phyloP scores from a whole-genome alignment of 805 yeast species.

The Candida ipomoeae region DNA sequence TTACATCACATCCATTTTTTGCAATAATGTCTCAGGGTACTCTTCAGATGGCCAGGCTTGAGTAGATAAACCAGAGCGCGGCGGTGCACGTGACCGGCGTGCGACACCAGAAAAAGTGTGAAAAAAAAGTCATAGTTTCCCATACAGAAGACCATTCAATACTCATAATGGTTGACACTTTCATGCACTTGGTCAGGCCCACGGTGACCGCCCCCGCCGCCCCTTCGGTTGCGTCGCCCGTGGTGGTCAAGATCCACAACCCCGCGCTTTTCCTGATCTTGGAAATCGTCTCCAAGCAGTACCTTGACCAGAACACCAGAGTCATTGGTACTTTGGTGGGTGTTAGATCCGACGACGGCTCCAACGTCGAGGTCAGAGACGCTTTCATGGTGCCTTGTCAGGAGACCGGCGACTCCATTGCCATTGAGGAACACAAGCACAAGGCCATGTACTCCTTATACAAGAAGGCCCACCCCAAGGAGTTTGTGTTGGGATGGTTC shows the following conservation, averaged over 20 bases:
- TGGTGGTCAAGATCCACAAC: constrained; percentile 56
- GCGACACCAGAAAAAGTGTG: constrained; percentile 12
- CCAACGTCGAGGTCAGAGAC: constrained; percentile 65
- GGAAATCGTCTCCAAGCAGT: constrained; percentile 61
- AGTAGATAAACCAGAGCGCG: neutral
- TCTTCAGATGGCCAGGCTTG: no score
- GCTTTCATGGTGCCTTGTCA: constrained; percentile 78
- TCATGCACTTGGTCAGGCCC: constrained; percentile 49
- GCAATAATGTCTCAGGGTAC: no score
- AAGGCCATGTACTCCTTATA: constrained; percentile 64
- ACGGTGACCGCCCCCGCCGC: constrained; percentile 45
- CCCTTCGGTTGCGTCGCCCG: constrained; percentile 42
- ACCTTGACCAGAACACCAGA: constrained; percentile 42
- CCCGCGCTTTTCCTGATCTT: constrained; percentile 73
- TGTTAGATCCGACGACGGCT: constrained; percentile 76
- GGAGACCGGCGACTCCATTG: constrained; percentile 70
- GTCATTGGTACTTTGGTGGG: constrained; percentile 83
- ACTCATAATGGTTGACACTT: constrained; percentile 16
- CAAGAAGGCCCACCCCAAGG: constrained; percentile 75
- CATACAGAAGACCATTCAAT: neutral
- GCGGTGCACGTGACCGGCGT: constrained; percentile 15
- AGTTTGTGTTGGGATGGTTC: constrained; percentile 82
- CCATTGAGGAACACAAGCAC: constrained; percentile 74
- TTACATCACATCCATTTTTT: no score
- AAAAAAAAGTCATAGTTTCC: constrained; percentile 7